These are phyloP conservation scores for Cercospora beticola DNA, from an alignment of 2,329 filamentous ascomycete species.

Conservation along the genomic window DNA sequence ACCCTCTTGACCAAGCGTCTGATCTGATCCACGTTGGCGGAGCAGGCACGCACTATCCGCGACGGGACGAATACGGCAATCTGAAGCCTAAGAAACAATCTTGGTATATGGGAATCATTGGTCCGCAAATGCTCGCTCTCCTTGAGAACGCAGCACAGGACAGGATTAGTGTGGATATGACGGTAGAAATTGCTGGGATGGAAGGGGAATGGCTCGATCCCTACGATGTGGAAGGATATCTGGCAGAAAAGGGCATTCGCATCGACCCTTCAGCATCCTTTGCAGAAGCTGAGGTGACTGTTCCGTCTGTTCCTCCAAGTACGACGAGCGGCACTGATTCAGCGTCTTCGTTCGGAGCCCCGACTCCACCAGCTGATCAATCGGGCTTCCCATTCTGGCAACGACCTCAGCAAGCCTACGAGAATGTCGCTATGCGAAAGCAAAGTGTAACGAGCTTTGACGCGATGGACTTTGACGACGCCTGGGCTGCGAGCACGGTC, in stretches of 20 bases:
- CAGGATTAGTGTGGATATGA: constrained; percentile 34
- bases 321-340: not conserved
- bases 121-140: constrained; percentile 31
- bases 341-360: not conserved
- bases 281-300: constrained; percentile 53
- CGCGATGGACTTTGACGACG: not conserved
- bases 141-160: constrained; percentile 30
- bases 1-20: constrained; percentile 59
- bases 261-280: constrained; percentile 63
- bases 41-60: constrained; percentile 63
- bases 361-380: not conserved
- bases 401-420: not conserved
- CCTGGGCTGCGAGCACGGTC: constrained; percentile 19
- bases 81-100: constrained; percentile 48
- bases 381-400: not conserved
- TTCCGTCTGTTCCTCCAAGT: constrained; percentile 2
- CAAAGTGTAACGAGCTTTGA: constrained; percentile 4
- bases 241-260: constrained; percentile 62
- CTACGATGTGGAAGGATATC: constrained; percentile 73
- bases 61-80: constrained; percentile 52
- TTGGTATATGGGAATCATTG: constrained; percentile 34
- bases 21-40: constrained; percentile 68
- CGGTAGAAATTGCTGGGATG: constrained; percentile 60
- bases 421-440: constrained; percentile 18
- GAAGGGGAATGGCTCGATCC: constrained; percentile 75